A percentile compares a stretch with the other conserved stretches of the same genome.
Conservation (phyloP, 2,329 filamentous ascomycete genomes). For the Aspergillus pseudotamarii region DNA sequence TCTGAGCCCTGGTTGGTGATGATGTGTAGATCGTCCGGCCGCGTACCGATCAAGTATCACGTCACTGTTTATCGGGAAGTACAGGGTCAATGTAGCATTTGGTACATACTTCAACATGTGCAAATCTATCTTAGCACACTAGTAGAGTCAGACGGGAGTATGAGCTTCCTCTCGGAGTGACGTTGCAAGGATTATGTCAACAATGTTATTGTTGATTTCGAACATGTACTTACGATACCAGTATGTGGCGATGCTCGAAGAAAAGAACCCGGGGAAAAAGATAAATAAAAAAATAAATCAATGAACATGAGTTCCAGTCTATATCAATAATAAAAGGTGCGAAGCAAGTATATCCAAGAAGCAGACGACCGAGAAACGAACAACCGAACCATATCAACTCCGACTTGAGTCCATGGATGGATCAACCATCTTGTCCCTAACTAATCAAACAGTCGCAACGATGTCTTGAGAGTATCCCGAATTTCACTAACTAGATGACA, state of each 20-base stretch:
- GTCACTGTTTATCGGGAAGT: not conserved
- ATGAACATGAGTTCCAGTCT: not conserved
- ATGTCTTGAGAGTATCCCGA: not conserved
- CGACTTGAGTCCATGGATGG: not conserved
- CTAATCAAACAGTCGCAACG: not conserved
- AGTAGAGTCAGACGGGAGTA: too few species aligned
- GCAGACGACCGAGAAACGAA: not conserved
- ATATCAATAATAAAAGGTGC: not conserved
- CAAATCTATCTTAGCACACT: too few species aligned
- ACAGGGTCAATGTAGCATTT: too few species aligned
- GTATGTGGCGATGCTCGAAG: too few species aligned
- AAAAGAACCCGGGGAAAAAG: too few species aligned
- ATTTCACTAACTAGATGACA: not conserved
- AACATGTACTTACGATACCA: too few species aligned
- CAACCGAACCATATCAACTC: not conserved
- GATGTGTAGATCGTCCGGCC: too few species aligned
- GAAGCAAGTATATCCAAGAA: not conserved
- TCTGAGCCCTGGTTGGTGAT: too few species aligned
- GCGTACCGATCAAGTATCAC: not conserved
- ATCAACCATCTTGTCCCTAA: not conserved
- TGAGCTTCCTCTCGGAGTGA: too few species aligned
- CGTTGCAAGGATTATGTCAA: too few species aligned
- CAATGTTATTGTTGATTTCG: too few species aligned
- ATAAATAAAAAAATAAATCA: not conserved
- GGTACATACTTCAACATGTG: too few species aligned